phyloP scores from a whole-genome alignment of 768 basidiomycete genomes.

The Rhodotorula sphaerocarpa region DNA sequence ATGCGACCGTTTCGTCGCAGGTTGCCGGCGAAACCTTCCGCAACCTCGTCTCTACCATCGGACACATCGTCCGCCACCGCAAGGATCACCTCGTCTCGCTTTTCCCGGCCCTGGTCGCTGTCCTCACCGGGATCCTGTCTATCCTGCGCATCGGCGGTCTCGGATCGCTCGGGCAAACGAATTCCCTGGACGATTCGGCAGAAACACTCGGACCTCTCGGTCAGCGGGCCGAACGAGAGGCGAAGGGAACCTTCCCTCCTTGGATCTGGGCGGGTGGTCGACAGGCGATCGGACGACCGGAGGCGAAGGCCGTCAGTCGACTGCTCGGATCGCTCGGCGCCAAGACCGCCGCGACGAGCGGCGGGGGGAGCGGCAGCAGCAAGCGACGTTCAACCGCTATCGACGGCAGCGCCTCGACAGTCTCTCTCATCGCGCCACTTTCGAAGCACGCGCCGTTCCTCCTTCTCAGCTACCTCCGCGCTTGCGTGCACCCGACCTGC shows the following conservation, averaged over 20 bases:
- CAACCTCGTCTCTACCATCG: slow-evolving; percentile 19
- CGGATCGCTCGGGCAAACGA: slow-evolving; percentile 14
- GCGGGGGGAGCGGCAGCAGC: slow-evolving; percentile 14
- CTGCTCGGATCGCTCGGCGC: slow-evolving; percentile 26
- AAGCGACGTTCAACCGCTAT: not conserved
- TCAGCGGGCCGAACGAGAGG: slow-evolving; percentile 24
- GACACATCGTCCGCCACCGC: slow-evolving; percentile 32
- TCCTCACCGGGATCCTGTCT: slow-evolving; percentile 16
- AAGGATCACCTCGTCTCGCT: slow-evolving; percentile 31
- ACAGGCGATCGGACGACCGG: slow-evolving; percentile 9
- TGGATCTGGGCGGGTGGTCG: slow-evolving; percentile 31
- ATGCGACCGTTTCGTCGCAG: not conserved
- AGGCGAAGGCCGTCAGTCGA: slow-evolving; percentile 26
- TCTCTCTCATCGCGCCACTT: slow-evolving; percentile 33
- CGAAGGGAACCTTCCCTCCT: slow-evolving; percentile 23
- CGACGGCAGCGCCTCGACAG: not conserved
- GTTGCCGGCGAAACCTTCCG: not conserved
- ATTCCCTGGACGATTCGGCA: slow-evolving; percentile 2
- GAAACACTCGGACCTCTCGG: slow-evolving; percentile 4
- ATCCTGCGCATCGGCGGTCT: slow-evolving; percentile 15
- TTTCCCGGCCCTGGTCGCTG: slow-evolving; percentile 32
- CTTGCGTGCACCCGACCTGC: slow-evolving; percentile 30
- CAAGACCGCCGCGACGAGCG: slow-evolving; percentile 22
- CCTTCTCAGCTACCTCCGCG: slow-evolving; percentile 35
- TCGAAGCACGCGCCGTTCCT: slow-evolving; percentile 40